Percentiles rank a stretch among this genome's conserved stretches.
Evolutionary conservation across 768 basidiomycete species (phyloP).

Genomic region (Boletellus ananas): DNA sequence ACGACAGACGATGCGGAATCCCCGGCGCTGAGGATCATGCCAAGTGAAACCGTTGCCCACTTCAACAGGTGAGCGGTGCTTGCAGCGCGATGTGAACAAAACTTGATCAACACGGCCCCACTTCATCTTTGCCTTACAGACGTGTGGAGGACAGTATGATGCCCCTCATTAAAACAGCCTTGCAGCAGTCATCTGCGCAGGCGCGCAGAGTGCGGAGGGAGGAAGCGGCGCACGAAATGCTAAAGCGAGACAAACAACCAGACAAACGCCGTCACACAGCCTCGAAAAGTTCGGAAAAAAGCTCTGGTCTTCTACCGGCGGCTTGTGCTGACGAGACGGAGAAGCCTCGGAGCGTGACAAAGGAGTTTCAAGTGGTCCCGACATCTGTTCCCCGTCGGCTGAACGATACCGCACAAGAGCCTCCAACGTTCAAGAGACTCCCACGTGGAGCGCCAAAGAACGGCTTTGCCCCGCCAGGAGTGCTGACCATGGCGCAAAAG

Average conservation of each 20-base stretch:
- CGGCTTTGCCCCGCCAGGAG: constrained; percentile 34
- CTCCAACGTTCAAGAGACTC: constrained; percentile 56
- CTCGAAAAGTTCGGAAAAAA: constrained; percentile 11
- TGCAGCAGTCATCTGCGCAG: constrained; percentile 52
- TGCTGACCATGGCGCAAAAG: constrained; percentile 72
- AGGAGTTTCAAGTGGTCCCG: constrained; percentile 48
- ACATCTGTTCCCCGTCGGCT: constrained; percentile 60
- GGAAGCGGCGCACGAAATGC: constrained; percentile 15
- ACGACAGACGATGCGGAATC: constrained; percentile 10
- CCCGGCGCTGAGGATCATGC: constrained; percentile 46
- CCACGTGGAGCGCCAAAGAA: constrained; percentile 42
- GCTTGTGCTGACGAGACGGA: constrained; percentile 18
- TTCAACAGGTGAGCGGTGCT: constrained; percentile 60
- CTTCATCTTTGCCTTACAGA: constrained; percentile 36
- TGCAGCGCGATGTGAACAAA: constrained; percentile 7
- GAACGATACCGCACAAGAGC: constrained; percentile 68
- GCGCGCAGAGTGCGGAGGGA: constrained; percentile 44
- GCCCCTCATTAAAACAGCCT: constrained; percentile 56
- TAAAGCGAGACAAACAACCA: constrained; percentile 14
- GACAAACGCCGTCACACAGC: constrained; percentile 3
- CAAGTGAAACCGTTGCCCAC: constrained; percentile 69
- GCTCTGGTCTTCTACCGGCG: constrained; percentile 12
- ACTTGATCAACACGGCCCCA: constrained; percentile 4
- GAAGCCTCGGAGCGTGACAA: constrained; percentile 17
- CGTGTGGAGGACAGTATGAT: constrained; percentile 73